Evolutionary conservation across 108 stramenopile genomes (phyloP).

Genomic region (Skeletonema tropicum): DNA sequence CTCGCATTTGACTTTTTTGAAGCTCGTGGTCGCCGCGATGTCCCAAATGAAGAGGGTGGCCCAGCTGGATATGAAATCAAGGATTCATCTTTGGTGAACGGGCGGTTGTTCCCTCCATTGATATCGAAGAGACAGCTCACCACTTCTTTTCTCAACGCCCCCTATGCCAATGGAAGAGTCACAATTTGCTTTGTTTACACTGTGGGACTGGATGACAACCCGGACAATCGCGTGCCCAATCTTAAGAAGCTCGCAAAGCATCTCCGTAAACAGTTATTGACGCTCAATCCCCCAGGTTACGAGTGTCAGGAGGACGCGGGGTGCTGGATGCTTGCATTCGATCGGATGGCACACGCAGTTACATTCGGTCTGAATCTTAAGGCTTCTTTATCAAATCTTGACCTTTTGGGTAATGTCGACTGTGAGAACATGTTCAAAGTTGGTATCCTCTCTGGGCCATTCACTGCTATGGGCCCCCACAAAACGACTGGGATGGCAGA

Average conservation of each 20-base stretch:
- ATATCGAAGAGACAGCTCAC: slow-evolving; percentile 36
- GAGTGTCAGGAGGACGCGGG: slow-evolving; percentile 44
- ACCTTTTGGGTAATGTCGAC: slow-evolving; percentile 20
- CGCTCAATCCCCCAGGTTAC: slow-evolving; percentile 39
- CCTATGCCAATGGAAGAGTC: slow-evolving; percentile 40
- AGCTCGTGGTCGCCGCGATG: slow-evolving; percentile 28
- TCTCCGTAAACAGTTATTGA: slow-evolving; percentile 25
- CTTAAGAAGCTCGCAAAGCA: slow-evolving; percentile 31
- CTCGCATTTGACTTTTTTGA: slow-evolving; percentile 38
- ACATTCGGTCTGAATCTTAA: slow-evolving; percentile 38
- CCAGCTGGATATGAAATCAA: slow-evolving; percentile 26
- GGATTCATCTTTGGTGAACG: slow-evolving; percentile 14
- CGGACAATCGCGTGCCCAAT: slow-evolving; percentile 9
- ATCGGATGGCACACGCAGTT: slow-evolving; percentile 28
- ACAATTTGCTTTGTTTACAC: slow-evolving; percentile 44
- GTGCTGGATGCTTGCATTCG: slow-evolving; percentile 48
- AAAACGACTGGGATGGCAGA: slow-evolving; percentile 23
- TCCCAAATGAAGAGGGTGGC: background rate
- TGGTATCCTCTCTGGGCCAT: slow-evolving; percentile 34
- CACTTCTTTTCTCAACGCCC: slow-evolving; percentile 44
- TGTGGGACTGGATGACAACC: slow-evolving; percentile 29
- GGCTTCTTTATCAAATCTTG: slow-evolving; percentile 9
- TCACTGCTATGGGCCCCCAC: slow-evolving; percentile 42
- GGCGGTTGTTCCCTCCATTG: slow-evolving; percentile 38
- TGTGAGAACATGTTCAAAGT: slow-evolving; percentile 33